A percentile compares a stretch with the other conserved stretches of the same genome.
Conservation (phyloP, 257 asterid genomes). For the Anisodus acutangulus region DNA sequence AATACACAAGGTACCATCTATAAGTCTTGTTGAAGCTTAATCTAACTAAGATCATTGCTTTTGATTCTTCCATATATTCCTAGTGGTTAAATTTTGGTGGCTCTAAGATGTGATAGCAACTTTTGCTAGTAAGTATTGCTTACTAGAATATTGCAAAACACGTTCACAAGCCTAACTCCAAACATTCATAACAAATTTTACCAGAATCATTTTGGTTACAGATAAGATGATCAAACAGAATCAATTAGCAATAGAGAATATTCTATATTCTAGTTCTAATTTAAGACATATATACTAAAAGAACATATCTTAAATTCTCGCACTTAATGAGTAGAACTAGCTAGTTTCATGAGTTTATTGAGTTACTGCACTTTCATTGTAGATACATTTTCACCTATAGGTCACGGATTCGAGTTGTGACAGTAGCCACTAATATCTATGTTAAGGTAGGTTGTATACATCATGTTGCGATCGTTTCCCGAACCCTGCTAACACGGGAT, state of each 20-base stretch:
- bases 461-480: no score
- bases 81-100: neutral
- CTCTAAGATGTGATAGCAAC: neutral
- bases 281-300: no score
- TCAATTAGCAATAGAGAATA: neutral
- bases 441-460: no score
- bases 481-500: no score
- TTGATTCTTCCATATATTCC: neutral
- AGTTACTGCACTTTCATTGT: neutral
- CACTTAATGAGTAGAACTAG: neutral
- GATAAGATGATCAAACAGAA: neutral
- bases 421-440: no score
- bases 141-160: neutral
- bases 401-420: no score
- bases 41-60: neutral
- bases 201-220: neutral
- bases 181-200: neutral
- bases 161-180: neutral
- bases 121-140: neutral
- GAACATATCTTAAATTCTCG: neutral
- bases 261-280: neutral
- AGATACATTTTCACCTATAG: neutral
- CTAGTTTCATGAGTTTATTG: no score
- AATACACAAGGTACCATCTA: constrained; percentile 8
- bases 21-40: neutral